phyloP scores from a whole-genome alignment of 2,329 filamentous ascomycete genomes.

The Aspergillaceae sp. region DNA sequence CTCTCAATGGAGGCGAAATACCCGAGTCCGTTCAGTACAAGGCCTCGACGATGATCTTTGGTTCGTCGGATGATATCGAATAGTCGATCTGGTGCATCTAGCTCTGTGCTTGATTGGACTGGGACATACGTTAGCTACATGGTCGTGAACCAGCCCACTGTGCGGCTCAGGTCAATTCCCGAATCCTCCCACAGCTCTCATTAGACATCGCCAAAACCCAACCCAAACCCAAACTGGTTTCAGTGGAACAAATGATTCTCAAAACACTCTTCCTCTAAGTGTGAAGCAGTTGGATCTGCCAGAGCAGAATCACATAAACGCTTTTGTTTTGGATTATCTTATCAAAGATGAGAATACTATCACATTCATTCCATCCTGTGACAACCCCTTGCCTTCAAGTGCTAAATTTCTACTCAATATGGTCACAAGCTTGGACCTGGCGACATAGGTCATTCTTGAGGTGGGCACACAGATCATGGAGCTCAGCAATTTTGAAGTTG shows the following conservation, averaged over 20 bases:
- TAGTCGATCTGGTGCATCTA: no score
- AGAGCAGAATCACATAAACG: conserved; percentile 56
- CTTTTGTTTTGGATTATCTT: conserved; percentile 53
- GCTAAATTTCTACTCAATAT: conserved; percentile 34
- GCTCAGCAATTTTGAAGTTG: conserved; percentile 45
- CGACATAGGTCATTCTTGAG: conserved; percentile 56
- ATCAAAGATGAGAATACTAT: conserved; percentile 44
- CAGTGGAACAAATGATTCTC: conserved; percentile 60
- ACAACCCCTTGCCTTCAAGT: conserved; percentile 18
- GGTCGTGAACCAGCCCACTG: no score
- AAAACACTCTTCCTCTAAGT: conserved; percentile 47
- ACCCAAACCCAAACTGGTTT: conserved; percentile 54
- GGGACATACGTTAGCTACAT: no score
- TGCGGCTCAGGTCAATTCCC: no score
- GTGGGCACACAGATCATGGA: conserved; percentile 64
- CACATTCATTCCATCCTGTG: conserved; percentile 6
- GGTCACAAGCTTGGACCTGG: conserved; percentile 32
- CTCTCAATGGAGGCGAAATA: no score
- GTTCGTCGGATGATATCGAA: no score
- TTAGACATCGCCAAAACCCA: no score
- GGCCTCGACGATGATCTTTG: no score
- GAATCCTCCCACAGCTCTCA: no score
- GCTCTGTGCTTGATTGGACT: no score
- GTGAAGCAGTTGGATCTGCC: conserved; percentile 50
- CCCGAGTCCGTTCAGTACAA: no score